Conservation (phyloP, 1,284 basidiomycete species). For the Farysia itapuensis region DNA sequence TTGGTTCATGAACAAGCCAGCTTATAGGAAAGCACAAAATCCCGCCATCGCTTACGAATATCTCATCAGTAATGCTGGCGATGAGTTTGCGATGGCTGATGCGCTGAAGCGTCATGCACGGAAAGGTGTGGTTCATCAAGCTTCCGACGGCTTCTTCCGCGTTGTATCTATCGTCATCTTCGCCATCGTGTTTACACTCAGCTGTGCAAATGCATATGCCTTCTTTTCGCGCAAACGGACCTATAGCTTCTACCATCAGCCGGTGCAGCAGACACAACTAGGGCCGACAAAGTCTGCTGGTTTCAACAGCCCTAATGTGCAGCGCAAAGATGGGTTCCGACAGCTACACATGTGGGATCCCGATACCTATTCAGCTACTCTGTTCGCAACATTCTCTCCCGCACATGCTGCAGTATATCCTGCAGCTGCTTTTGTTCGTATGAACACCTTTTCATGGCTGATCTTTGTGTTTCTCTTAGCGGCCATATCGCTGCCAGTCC, state of each 20-base stretch:
- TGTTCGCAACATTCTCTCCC: slow-evolving; percentile 30
- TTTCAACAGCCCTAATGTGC: slow-evolving; percentile 12
- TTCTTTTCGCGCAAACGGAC: slow-evolving; percentile 33
- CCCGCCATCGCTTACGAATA: slow-evolving; percentile 37
- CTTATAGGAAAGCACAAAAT: slow-evolving; percentile 23
- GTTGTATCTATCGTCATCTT: slow-evolving; percentile 16
- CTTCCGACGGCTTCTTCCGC: slow-evolving; percentile 33
- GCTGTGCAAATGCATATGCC: slow-evolving; percentile 30
- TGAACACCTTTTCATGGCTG: slow-evolving; percentile 15
- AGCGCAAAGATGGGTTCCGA: slow-evolving; percentile 20
- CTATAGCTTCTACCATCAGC: slow-evolving; percentile 36
- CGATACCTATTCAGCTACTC: slow-evolving; percentile 18
- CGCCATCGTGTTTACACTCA: slow-evolving; percentile 12
- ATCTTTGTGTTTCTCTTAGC: slow-evolving; percentile 16
- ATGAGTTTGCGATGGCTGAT: slow-evolving; percentile 36
- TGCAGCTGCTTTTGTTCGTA: slow-evolving; percentile 11
- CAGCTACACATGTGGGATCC: slow-evolving; percentile 38
- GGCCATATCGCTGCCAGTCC: slow-evolving; percentile 18
- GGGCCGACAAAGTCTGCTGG: neutral
- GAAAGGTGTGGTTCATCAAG: slow-evolving; percentile 18
- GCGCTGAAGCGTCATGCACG: slow-evolving; percentile 22
- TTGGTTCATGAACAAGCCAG: slow-evolving; percentile 30
- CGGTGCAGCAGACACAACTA: slow-evolving; percentile 6
- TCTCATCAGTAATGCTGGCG: slow-evolving; percentile 26
- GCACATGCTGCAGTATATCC: slow-evolving; percentile 27